Conservation (phyloP, 1,284 basidiomycete genomes). For the Marasmius fiardii region DNA sequence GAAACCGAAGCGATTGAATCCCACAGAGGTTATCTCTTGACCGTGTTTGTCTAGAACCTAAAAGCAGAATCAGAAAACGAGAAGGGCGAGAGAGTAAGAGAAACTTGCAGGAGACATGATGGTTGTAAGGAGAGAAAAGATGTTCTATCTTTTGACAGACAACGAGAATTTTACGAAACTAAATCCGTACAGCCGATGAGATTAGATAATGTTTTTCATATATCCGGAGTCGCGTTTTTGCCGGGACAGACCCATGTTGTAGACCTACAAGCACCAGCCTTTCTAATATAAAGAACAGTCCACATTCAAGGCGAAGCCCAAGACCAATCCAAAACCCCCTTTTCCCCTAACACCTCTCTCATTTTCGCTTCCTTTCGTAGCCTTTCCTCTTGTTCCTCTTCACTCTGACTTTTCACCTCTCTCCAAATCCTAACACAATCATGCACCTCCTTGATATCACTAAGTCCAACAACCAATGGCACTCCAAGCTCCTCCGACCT, state of each 20-base stretch:
- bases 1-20: slow-evolving; percentile 83
- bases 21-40: slow-evolving; percentile 74
- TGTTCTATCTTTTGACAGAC: too few relatives aligned
- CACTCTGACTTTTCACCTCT: slow-evolving; percentile 46
- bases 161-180: too few relatives aligned
- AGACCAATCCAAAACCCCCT: slow-evolving; percentile 58
- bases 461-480: slow-evolving; percentile 77
- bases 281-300: slow-evolving; percentile 7
- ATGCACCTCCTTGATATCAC: slow-evolving; percentile 70
- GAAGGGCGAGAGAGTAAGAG: slow-evolving; percentile 9
- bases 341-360: slow-evolving; percentile 41
- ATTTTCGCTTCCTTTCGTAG: slow-evolving; percentile 46
- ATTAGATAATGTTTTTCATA: too few relatives aligned
- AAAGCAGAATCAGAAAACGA: slow-evolving; percentile 37
- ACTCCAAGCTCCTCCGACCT: slow-evolving; percentile 41
- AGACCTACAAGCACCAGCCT: too few relatives aligned
- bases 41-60: slow-evolving; percentile 71
- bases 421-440: slow-evolving; percentile 68
- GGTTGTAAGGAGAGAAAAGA: slow-evolving; percentile 6
- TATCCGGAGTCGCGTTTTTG: too few relatives aligned
- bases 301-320: slow-evolving; percentile 54
- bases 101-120: slow-evolving; percentile 14
- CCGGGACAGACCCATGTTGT: too few relatives aligned
- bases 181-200: too few relatives aligned
- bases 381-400: slow-evolving; percentile 34